phyloP scores from a whole-genome alignment of 164 flowering plant species.

The Vitis labrusca region DNA sequence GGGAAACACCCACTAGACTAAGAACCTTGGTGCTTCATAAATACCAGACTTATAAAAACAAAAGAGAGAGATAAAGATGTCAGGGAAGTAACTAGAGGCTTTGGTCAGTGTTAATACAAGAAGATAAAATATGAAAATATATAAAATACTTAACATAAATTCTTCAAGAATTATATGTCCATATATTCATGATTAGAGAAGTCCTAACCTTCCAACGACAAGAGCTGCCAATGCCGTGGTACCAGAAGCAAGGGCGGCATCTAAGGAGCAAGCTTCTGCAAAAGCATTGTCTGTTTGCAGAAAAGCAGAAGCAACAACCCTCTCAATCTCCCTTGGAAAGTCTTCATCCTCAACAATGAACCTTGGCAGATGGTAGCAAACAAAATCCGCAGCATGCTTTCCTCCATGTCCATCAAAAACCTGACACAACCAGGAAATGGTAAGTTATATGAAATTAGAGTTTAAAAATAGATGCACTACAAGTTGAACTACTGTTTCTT shows the following conservation, averaged over 20 bases:
- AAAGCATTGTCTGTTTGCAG: constrained; percentile 84
- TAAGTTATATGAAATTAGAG: background rate
- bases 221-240: constrained; percentile 95
- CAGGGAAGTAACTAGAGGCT: too few species aligned
- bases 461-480: background rate
- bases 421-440: constrained; percentile 28
- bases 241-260: constrained; percentile 87
- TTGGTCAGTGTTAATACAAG: too few species aligned
- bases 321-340: constrained; percentile 78
- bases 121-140: background rate
- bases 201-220: constrained; percentile 74
- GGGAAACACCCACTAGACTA: too few species aligned
- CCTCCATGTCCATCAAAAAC: constrained; percentile 99
- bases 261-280: constrained; percentile 76
- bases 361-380: constrained; percentile 68
- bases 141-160: background rate
- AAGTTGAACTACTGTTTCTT: background rate
- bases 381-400: constrained; percentile 95
- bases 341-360: constrained; percentile 72
- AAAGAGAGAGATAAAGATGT: too few species aligned
- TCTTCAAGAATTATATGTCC: background rate
- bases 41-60: too few species aligned
- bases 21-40: too few species aligned
- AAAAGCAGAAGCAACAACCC: constrained; percentile 77
- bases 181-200: background rate